Evolutionary conservation across 1,284 basidiomycete species (phyloP), one percentile per base, ranked within the genome.

Genomic region (Kwoniella shivajii): DNA sequence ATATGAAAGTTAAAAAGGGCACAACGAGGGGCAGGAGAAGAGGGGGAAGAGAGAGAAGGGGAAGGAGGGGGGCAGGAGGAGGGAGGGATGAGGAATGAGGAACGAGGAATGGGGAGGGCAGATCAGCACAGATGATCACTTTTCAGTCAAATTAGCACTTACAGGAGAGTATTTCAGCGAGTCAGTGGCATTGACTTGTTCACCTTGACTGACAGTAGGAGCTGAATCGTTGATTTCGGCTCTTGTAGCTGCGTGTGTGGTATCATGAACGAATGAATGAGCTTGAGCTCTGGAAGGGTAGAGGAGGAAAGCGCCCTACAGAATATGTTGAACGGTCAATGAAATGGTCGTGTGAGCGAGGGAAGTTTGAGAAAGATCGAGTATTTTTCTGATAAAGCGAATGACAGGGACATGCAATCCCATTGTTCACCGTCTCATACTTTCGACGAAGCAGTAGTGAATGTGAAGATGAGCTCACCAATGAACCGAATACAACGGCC

Each of bases 261-360:
- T 24, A 26, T 27, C 41, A 37, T 60, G 58, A 22, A 53, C 34
- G 33, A 51, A 50, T 33, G 49, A 54, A 39, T 60, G 58, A 5
- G 55, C 26, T 13, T 30, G 30, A 24, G 53, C 50, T 29, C 46
- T 52, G 11, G 54, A 54, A 26, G 64, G 64, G 50, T 50, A 30
- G 24, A 66, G 54, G 50, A 66, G 57, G 55, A 57, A 63, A 10
- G 64, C 61, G 38, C 41, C 53, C 64, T 64, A 31, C 4, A 16
- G 16, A 10, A 39, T n/a, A n/a, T n/a, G n/a, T n/a, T n/a, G n/a
- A n/a, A n/a, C n/a, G n/a, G n/a, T n/a, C n/a, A n/a, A n/a, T n/a
- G n/a, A n/a, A n/a, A n/a, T n/a, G n/a, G n/a, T n/a, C n/a, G n/a
- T n/a, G n/a, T n/a, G n/a, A n/a, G n/a, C n/a, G n/a, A n/a, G n/a